Evolutionary conservation across 2,329 filamentous ascomycete genomes (phyloP), one percentile per base, ranked within the genome.

Genomic region (Fusarium protoensiforme): DNA sequence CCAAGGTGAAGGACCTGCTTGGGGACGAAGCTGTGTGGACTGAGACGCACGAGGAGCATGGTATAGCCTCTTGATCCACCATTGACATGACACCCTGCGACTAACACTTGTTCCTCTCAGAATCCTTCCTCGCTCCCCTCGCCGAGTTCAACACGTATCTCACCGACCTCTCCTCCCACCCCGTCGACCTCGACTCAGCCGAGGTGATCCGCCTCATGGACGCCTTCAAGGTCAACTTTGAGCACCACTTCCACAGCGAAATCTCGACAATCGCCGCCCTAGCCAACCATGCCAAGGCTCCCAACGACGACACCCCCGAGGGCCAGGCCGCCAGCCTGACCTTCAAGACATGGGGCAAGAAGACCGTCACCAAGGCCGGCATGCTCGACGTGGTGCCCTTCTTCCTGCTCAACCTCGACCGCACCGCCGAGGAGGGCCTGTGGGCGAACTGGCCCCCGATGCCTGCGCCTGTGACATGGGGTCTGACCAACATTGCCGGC

Each of bases 361-460:
- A 84, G 78, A 91, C 89, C 2, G 87, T 92, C n/a, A 88, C 84
- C 56, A 91, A 91, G 81, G 89, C 88, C 0, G 88, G 89, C 31
- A 84, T 86, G 39, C 83, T 86, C 20, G 89, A 92, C 67, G 90
- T 90, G 0, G 86, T 92, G 18, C 90, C 90, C 2, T 92, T 92
- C 75, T 91, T 92, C 82, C 78, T 92, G 64, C 80, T 91, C 72
- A 92, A 92, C 77, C 81, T 91, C 24, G 91, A 92, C 78, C 80
- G 84, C 46, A 90, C 86, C 4, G 85, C 83, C 16, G 91, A 92
- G 80, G 87, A 87, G 7, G 89, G 89, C 27, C 78, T 85, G 76
- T 92, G 90, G 89, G 84, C 84, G 14, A 85, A 86, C 74, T 92
- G 90, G 90, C 91, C 91, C 51, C 89, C 90, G 0, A 92, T 92